Percentiles rank a stretch among this genome's conserved stretches.
Evolutionary conservation across 208 protist genomes (phyloP).

Genomic region (Jaenimonas drosophilae): DNA sequence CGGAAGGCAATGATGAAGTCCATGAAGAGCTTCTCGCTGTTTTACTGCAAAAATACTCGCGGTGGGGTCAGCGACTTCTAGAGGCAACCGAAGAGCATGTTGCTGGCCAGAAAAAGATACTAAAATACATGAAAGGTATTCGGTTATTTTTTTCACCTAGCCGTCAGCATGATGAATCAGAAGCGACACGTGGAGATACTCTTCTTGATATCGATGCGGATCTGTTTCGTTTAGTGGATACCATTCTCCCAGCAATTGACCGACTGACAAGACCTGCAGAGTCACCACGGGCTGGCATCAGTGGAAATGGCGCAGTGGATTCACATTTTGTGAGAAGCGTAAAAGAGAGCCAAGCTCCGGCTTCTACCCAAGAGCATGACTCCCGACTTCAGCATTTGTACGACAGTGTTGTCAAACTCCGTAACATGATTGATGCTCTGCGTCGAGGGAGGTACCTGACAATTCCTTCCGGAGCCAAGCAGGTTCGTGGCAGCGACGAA

Average conservation of each 20-base stretch:
- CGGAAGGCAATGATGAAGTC: constrained; percentile 14
- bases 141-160: constrained; percentile 43
- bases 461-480: too few relatives aligned
- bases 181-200: constrained; percentile 36
- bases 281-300: too few relatives aligned
- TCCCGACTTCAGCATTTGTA: too few relatives aligned
- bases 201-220: constrained; percentile 76
- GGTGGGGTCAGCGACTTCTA: constrained; percentile 61
- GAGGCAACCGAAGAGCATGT: constrained; percentile 79
- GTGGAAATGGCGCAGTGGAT: too few relatives aligned
- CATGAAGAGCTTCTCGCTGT: constrained; percentile 60
- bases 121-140: constrained; percentile 75
- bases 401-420: too few relatives aligned
- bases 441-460: too few relatives aligned
- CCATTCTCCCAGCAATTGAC: constrained; percentile 66
- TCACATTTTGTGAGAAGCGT: too few relatives aligned
- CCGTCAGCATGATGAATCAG: background rate
- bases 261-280: too few relatives aligned
- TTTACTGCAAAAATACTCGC: constrained; percentile 73
- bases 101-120: constrained; percentile 64
- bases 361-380: too few relatives aligned
- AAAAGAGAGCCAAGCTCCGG: too few relatives aligned
- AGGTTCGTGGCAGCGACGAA: too few relatives aligned
- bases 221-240: constrained; percentile 60
- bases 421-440: too few relatives aligned